Evolutionary conservation across 2,329 filamentous ascomycete species (phyloP).

Genomic region (Scortechinia acanthostroma): DNA sequence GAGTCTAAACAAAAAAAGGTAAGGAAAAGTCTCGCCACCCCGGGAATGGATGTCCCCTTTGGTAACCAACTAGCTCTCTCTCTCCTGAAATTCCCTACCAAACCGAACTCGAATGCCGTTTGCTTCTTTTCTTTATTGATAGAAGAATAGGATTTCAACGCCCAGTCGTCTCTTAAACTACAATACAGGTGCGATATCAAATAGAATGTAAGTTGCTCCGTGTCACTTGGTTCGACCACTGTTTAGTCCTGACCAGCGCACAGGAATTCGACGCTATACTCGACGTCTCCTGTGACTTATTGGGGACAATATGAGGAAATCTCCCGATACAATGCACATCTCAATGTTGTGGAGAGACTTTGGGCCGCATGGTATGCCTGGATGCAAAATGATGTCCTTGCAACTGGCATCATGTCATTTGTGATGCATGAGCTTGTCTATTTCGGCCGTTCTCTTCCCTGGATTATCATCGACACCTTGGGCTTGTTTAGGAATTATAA

Average conservation of each 20-base stretch:
- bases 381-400: slow-evolving; percentile 72
- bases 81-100: too few species aligned
- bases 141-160: too few species aligned
- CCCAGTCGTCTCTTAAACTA: too few species aligned
- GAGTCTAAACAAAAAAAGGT: background rate
- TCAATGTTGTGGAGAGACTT: background rate
- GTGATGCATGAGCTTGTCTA: slow-evolving; percentile 70
- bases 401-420: slow-evolving; percentile 73
- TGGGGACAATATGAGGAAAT: slow-evolving; percentile 1
- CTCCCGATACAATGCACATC: background rate
- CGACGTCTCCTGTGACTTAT: background rate
- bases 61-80: too few species aligned
- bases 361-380: slow-evolving; percentile 60
- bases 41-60: background rate
- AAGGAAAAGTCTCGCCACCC: background rate
- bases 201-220: too few species aligned
- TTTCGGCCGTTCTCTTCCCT: slow-evolving; percentile 63
- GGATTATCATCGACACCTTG: slow-evolving; percentile 65
- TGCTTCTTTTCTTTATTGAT: too few species aligned
- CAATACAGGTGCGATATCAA: too few species aligned
- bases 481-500: slow-evolving; percentile 66
- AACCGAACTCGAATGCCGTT: too few species aligned
- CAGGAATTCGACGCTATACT: background rate
- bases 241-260: too few species aligned
- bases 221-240: too few species aligned